phyloP scores from a whole-genome alignment of 2,329 filamentous ascomycete species.

The Tetracladium maxilliforme region DNA sequence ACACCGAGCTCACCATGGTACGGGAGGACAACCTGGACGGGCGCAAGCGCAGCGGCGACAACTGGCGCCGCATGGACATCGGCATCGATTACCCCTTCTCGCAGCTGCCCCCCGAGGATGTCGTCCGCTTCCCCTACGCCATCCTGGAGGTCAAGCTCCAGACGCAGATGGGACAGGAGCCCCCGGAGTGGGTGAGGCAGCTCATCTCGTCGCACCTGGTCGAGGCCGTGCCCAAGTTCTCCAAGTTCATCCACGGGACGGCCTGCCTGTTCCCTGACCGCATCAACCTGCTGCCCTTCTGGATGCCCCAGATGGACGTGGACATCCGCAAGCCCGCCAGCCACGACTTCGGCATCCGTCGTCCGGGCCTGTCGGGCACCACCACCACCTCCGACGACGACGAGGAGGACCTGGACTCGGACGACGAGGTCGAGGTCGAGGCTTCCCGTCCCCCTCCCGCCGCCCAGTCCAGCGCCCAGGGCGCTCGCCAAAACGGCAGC shows the following conservation, averaged over 20 bases:
- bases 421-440: conserved; percentile 29
- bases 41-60: conserved; percentile 58
- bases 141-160: conserved; percentile 96
- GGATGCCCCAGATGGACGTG: conserved; percentile 96
- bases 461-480: conserved; percentile 22
- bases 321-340: conserved; percentile 89
- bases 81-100: conserved; percentile 91
- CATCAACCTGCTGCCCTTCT: conserved; percentile 86
- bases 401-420: conserved; percentile 50
- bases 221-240: conserved; percentile 98
- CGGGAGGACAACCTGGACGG: conserved; percentile 93
- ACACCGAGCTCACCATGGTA: conserved; percentile 89
- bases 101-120: conserved; percentile 71
- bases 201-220: conserved; percentile 87
- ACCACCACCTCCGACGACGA: conserved; percentile 68
- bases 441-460: conserved; percentile 6
- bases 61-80: conserved; percentile 96
- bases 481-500: conserved; percentile 22
- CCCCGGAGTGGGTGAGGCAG: conserved; percentile 91
- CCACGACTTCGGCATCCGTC: conserved; percentile 81
- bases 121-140: conserved; percentile 88
- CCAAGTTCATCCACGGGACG: conserved; percentile 95
- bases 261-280: conserved; percentile 74
- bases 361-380: conserved; percentile 59
- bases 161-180: conserved; percentile 87